Evolutionary conservation across 1,284 basidiomycete species (phyloP).

Genomic region (Vanrija sp.): DNA sequence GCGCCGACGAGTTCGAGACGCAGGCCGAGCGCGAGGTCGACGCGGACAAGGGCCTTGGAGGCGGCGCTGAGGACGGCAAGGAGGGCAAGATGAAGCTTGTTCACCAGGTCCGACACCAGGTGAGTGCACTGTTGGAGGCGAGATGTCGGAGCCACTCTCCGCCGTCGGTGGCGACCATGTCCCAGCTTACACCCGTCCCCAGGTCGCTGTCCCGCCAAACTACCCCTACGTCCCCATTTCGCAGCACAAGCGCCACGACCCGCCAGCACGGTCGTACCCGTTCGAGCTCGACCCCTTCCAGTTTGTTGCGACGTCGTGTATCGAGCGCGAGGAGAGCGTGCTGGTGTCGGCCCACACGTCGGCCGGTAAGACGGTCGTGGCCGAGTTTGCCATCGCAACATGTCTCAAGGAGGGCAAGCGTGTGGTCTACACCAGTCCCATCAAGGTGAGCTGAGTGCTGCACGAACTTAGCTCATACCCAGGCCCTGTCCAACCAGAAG

Average conservation of each 20-base stretch:
- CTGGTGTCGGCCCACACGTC: constrained; percentile 98
- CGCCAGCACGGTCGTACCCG: constrained; percentile 88
- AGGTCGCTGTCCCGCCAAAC: constrained; percentile 90
- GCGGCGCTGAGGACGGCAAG: constrained; percentile 55
- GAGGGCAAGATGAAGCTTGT: constrained; percentile 51
- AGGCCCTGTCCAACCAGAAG: constrained; percentile 98
- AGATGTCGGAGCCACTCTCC: background rate
- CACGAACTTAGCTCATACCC: constrained; percentile 5
- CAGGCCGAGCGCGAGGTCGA: constrained; percentile 84
- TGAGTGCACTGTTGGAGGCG: background rate
- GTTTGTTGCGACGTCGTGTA: constrained; percentile 86
- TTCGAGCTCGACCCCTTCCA: constrained; percentile 99
- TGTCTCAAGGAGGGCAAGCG: constrained; percentile 81
- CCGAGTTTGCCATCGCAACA: constrained; percentile 98
- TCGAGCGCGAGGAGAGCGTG: constrained; percentile 95
- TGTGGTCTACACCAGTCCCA: constrained; percentile 98
- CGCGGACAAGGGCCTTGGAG: constrained; percentile 74
- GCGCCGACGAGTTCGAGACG: constrained; percentile 84
- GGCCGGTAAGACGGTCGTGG: constrained; percentile 99
- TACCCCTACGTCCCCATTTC: constrained; percentile 90
- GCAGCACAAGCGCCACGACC: constrained; percentile 83
- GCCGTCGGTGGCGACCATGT: constrained; percentile 55
- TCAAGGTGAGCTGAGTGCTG: constrained; percentile 68
- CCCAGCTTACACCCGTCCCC: constrained; percentile 57
- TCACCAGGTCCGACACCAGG: constrained; percentile 45